Conservation (phyloP, 2,329 filamentous ascomycete species). For the Sclerotinia borealis region DNA sequence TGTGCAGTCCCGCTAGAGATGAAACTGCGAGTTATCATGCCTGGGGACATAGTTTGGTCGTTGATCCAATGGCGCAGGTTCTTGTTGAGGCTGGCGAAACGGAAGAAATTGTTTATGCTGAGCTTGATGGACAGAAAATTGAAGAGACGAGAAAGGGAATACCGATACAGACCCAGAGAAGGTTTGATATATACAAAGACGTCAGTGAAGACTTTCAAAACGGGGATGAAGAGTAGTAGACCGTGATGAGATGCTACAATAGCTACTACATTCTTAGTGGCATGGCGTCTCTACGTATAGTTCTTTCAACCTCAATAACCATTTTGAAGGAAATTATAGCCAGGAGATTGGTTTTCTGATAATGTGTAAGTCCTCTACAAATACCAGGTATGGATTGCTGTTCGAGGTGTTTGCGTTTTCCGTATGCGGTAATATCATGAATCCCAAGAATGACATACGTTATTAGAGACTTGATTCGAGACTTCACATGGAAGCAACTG, state of each 20-base stretch:
- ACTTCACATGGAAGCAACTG: background rate
- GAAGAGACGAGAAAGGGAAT: constrained; percentile 74
- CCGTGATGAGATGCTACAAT: background rate
- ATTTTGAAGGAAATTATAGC: background rate
- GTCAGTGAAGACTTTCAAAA: constrained; percentile 51
- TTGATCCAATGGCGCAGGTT: constrained; percentile 82
- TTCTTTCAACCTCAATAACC: background rate
- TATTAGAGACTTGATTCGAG: background rate
- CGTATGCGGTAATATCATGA: background rate
- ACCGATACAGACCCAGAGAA: constrained; percentile 74
- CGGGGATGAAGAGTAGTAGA: background rate
- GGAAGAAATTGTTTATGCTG: constrained; percentile 69
- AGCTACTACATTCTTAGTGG: background rate
- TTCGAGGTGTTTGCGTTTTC: background rate
- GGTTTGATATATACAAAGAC: constrained; percentile 95
- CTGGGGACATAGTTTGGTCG: constrained; percentile 85
- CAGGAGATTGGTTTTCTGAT: background rate
- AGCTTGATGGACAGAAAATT: constrained; percentile 63
- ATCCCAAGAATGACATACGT: too few species aligned
- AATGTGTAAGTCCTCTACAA: background rate
- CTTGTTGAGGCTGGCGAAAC: constrained; percentile 70
- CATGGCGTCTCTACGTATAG: background rate
- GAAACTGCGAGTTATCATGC: constrained; percentile 73
- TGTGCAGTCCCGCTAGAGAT: constrained; percentile 88
- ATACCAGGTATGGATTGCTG: background rate